These are phyloP conservation scores for Cytidiella melzeri DNA, from an alignment of 768 basidiomycete species.

Conservation along the genomic window DNA sequence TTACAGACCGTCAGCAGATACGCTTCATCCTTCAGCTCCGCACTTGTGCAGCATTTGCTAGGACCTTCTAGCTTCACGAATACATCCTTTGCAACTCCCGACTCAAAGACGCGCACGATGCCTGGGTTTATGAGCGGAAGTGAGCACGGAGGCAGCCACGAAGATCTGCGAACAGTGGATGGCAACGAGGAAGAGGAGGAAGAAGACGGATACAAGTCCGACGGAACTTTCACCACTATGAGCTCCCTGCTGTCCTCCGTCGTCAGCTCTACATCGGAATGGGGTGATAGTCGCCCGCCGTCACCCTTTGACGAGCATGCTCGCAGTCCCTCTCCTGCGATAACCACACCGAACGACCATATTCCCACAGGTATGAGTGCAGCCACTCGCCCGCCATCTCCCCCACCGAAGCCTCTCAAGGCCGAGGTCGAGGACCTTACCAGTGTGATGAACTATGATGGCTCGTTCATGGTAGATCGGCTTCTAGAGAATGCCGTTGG, in stretches of 20 bases:
- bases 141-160: neutral
- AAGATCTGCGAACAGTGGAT: neutral
- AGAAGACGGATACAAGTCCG: slow-evolving; percentile 4
- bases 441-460: slow-evolving; percentile 38
- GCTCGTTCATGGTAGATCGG: slow-evolving; percentile 36
- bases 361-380: neutral
- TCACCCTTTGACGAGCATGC: neutral
- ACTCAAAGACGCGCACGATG: neutral
- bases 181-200: neutral
- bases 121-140: neutral
- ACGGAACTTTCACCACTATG: slow-evolving; percentile 11
- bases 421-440: slow-evolving; percentile 30
- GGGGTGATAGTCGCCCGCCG: slow-evolving; percentile 3
- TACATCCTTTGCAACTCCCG: neutral
- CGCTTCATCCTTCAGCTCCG: neutral
- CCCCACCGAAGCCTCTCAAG: slow-evolving; percentile 13
- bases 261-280: slow-evolving; percentile 5
- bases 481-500: slow-evolving; percentile 33
- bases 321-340: slow-evolving; percentile 11
- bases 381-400: neutral
- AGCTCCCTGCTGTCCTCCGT: slow-evolving; percentile 7
- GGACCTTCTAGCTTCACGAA: neutral
- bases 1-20: neutral
- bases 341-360: neutral
- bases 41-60: neutral